These are phyloP conservation scores for Geosiphon pyriformis DNA, from an alignment of 192 early-diverging fungal species.

Conservation along the genomic window DNA sequence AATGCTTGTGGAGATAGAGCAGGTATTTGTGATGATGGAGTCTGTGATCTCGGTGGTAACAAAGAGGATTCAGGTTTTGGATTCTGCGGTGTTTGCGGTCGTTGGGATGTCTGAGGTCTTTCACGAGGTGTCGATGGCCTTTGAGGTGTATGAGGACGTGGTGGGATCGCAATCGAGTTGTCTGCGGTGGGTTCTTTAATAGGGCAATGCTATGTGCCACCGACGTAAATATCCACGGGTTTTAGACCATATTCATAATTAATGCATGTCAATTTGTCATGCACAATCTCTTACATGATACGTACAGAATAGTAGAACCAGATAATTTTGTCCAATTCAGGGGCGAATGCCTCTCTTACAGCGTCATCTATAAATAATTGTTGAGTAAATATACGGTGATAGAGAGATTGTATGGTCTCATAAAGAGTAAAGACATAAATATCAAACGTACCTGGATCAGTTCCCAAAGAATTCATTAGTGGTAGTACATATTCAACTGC, in stretches of 20 bases:
- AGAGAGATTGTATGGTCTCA: neutral
- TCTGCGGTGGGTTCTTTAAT: slow-evolving; percentile 1
- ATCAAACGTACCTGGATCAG: slow-evolving; percentile 25
- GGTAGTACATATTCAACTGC: slow-evolving; percentile 38
- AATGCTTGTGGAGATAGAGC: slow-evolving; percentile 38
- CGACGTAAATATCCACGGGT: neutral
- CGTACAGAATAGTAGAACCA: slow-evolving; percentile 40
- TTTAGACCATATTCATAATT: neutral
- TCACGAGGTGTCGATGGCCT: slow-evolving; percentile 20
- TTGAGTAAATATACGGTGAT: neutral
- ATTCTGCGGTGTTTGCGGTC: slow-evolving; percentile 11
- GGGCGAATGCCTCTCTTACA: slow-evolving; percentile 39
- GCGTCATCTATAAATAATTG: slow-evolving; percentile 28
- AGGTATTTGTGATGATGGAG: neutral
- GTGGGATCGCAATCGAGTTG: neutral
- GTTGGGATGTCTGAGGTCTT: neutral
- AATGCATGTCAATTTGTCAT: neutral
- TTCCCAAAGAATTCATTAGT: slow-evolving; percentile 30
- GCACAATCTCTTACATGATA: neutral
- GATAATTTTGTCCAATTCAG: slow-evolving; percentile 44
- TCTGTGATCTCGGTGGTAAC: neutral
- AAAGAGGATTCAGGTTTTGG: neutral
- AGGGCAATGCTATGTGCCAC: slow-evolving; percentile 9
- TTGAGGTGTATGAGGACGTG: slow-evolving; percentile 14
- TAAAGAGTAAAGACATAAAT: neutral